A percentile compares a stretch with the other conserved stretches of the same genome.
Conservation (phyloP, 768 basidiomycete species). For the Boletellus emodensis region DNA sequence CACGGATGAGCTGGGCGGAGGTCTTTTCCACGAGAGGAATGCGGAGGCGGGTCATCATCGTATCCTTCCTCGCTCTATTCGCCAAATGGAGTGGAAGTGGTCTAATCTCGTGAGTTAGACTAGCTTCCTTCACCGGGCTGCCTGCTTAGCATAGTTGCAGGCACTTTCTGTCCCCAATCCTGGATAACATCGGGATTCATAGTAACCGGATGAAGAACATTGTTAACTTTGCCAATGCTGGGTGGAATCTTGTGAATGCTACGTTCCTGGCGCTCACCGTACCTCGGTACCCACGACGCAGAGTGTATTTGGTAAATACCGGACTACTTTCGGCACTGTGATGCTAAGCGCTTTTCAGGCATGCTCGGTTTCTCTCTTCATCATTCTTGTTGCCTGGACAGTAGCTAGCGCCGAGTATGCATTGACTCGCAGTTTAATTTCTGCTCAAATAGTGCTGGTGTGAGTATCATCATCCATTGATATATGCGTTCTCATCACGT, state of each 20-base stretch:
- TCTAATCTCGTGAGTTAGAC: slow-evolving; percentile 3
- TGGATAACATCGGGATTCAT: slow-evolving; percentile 21
- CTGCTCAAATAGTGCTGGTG: slow-evolving; percentile 9
- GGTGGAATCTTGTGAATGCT: slow-evolving; percentile 11
- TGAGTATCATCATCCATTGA: neutral
- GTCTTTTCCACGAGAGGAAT: slow-evolving; percentile 11
- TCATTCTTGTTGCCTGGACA: slow-evolving; percentile 15
- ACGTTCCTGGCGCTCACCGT: slow-evolving; percentile 2
- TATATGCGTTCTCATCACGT: neutral
- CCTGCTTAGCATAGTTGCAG: slow-evolving; percentile 2
- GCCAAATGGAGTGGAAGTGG: slow-evolving; percentile 12
- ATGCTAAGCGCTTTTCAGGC: slow-evolving; percentile 1
- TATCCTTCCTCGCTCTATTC: slow-evolving; percentile 12
- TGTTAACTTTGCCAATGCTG: slow-evolving; percentile 10
- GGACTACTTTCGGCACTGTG: neutral
- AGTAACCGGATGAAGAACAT: slow-evolving; percentile 15
- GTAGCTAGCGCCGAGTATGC: slow-evolving; percentile 18
- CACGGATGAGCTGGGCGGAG: neutral
- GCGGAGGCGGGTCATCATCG: slow-evolving; percentile 12
- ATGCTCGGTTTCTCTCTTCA: slow-evolving; percentile 14
- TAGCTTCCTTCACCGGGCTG: neutral
- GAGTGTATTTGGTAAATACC: slow-evolving; percentile 11
- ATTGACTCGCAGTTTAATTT: slow-evolving; percentile 1
- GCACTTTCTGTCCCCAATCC: slow-evolving; percentile 6
- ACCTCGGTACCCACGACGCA: slow-evolving; percentile 17